Conservation (phyloP, 2,329 filamentous ascomycete species). For the Xylaria sp. region DNA sequence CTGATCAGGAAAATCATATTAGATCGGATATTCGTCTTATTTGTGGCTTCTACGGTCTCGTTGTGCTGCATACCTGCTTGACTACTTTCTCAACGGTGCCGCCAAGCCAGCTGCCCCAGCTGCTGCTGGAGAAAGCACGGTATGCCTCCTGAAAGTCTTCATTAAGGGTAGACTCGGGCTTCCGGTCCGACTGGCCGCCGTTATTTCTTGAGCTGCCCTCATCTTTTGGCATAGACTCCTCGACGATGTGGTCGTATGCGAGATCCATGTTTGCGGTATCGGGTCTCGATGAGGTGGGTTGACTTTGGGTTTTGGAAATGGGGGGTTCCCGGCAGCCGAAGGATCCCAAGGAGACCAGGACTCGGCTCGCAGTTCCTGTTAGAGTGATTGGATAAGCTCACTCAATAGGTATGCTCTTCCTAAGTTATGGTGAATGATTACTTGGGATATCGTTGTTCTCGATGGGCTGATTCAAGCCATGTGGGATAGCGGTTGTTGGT, state of each 20-base stretch:
- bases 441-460: conserved; percentile 21
- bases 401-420: conserved; percentile 16
- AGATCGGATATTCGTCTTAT: not conserved
- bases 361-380: conserved; percentile 14
- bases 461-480: conserved; percentile 25
- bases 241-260: conserved; percentile 95
- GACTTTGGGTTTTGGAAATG: conserved; percentile 21
- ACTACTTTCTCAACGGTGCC: conserved; percentile 92
- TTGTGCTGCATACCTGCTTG: conserved; percentile 75
- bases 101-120: conserved; percentile 89
- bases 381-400: conserved; percentile 16
- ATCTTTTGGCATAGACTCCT: conserved; percentile 76
- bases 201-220: conserved; percentile 21
- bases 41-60: not conserved
- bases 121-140: conserved; percentile 88
- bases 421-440: conserved; percentile 32
- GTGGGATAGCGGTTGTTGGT: conserved; percentile 11
- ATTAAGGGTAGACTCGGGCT: conserved; percentile 72
- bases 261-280: conserved; percentile 77
- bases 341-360: not conserved
- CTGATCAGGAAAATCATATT: conserved; percentile 55
- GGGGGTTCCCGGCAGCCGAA: conserved; percentile 23
- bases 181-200: conserved; percentile 36
- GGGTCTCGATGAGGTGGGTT: not conserved
- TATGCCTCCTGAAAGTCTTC: conserved; percentile 94